Percentiles rank a stretch among this genome's conserved stretches.
Evolutionary conservation across 768 basidiomycete species (phyloP).

Genomic region (Gloeopeniophorella convolvens): DNA sequence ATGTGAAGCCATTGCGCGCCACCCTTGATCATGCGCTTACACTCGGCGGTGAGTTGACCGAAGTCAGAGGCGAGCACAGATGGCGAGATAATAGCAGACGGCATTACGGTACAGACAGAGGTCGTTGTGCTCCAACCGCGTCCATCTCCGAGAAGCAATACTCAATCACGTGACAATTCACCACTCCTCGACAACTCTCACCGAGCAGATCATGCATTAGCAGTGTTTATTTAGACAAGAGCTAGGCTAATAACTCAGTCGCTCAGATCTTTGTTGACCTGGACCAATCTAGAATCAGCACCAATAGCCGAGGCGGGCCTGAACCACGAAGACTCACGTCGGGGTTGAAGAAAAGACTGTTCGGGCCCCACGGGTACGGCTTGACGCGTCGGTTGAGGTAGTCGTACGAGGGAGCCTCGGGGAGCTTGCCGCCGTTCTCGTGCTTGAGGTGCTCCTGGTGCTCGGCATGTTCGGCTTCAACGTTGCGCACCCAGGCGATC

Average conservation of each 20-base stretch:
- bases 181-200: no score
- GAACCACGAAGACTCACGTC: constrained; percentile 38
- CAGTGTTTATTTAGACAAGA: constrained; percentile 10
- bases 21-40: constrained; percentile 90
- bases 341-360: constrained; percentile 78
- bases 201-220: no score
- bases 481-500: constrained; percentile 42
- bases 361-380: constrained; percentile 82
- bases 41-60: constrained; percentile 91
- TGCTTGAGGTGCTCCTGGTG: constrained; percentile 65
- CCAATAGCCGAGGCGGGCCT: background rate
- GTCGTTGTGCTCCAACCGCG: no score
- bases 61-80: constrained; percentile 98
- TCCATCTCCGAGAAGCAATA: no score
- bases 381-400: constrained; percentile 72
- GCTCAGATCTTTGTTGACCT: constrained; percentile 64
- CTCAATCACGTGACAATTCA: background rate
- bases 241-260: constrained; percentile 22
- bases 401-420: constrained; percentile 64
- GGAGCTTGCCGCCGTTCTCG: constrained; percentile 67
- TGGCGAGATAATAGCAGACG: constrained; percentile 88
- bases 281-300: constrained; percentile 4
- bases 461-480: constrained; percentile 58
- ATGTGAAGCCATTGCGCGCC: constrained; percentile 99
- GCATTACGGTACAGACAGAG: constrained; percentile 44